Base-by-base conservation (phyloP, 768 basidiomycete genomes). In the Podaxis mareebaensis region DNA sequence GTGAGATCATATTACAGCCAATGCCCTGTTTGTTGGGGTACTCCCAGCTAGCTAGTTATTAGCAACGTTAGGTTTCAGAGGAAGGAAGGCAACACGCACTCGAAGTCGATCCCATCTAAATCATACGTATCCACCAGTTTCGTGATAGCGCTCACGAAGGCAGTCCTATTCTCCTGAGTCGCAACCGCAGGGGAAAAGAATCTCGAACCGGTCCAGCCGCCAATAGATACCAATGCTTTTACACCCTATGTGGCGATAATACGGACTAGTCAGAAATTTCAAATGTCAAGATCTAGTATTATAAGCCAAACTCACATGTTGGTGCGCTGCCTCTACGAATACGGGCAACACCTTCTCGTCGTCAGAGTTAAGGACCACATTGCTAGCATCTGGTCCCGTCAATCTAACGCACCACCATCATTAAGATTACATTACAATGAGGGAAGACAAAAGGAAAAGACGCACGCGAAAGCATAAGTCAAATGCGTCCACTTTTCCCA, bases 21-120 rank as follows among this genome's bases (percentile, higher is more conserved):
- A 87, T 77, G 44, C 93, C 93, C 56, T 79, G 75, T 4, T 74
- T 67, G 60, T 80, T 83, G 1, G 95, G 94, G 71, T 90, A 95
- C 74, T 96, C 94, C 93, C 93, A 95, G 68, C 81, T 81, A 58
- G 30, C 33, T 33, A 56, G 33, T 53, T 15, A 38, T 67, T 39
- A 60, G 51, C n/a, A 40, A 10, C 24, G 4, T 40, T 40, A 10
- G 6, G 6, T 26, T 4, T 20, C 20, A 58, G 15, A 30, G 17
- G 28, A 39, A 39, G 7, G 24, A 24, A 30, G 46, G 13, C 48
- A 36, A 33, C n/a, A 69, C 77, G 15, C 63, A 80, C 80, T 81
- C 79, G 58, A 81, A 78, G 56, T 87, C 82, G 51, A 91, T 70
- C 10, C 88, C 87, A 62, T 87, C 86, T 0, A 90, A 71, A 0